Evolutionary conservation across 345 rosid species (phyloP), one percentile per base, ranked within the genome.

Genomic region (Populus tremula): DNA sequence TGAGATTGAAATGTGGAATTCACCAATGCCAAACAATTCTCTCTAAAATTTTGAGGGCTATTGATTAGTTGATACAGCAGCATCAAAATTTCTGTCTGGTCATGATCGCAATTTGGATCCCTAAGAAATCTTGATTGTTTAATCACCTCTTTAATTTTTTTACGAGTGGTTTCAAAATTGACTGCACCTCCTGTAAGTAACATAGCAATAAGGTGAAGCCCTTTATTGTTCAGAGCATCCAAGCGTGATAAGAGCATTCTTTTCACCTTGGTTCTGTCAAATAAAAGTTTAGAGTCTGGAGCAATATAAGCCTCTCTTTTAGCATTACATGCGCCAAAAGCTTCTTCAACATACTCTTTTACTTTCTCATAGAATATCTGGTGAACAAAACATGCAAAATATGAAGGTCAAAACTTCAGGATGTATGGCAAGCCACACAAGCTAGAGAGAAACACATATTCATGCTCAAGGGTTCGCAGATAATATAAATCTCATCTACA

Each of bases 311-410:
- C 17, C 69, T 72, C 79, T 61, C 38, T 78, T 84, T 78, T 84
- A 71, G 43, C 71, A 68, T 77, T 67, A 43, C 70, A n/a, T 16
- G 75, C 84, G 79, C 94, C 89, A 84, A 89, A 89, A 17, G 92
- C 86, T 77, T 88, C 88, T 83, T 90, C 89, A 62, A 95, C 89
- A 83, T 71, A 86, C 8, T 71, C 65, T 84, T 88, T 89, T 18
- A 85, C 70, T 6, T 82, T 84, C 83, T 92, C 97, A 76, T 69
- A 89, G 77, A 92, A 91, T 82, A 91, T 76, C 98, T 95, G 86
- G 2, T 73, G 38, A 78, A 80, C 23, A 84, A 54, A 56, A 80
- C 17, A 16, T 47, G 53, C 18, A 17, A 38, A 45, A 35, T 41
- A 56, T 38, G 43, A 41, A 54, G 39, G 27, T 59, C n/a, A 11